Evolutionary conservation across 1,284 basidiomycete species (phyloP).

Genomic region (Melampsora medusae): DNA sequence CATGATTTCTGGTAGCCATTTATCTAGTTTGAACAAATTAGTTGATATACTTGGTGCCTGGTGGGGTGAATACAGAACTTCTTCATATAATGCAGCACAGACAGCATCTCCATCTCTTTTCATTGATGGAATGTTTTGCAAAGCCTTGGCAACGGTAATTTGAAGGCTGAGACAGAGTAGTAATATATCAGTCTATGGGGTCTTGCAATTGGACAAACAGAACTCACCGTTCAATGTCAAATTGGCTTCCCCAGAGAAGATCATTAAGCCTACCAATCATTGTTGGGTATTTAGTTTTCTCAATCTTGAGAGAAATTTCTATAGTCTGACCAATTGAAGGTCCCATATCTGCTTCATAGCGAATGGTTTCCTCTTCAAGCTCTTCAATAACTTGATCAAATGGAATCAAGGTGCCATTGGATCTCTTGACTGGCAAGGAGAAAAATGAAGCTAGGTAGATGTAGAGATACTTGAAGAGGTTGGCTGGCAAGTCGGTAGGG

Average conservation of each 20-base stretch:
- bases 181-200: constrained; percentile 8
- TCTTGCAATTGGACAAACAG: not conserved
- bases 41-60: constrained; percentile 72
- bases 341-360: constrained; percentile 76
- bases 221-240: constrained; percentile 74
- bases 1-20: constrained; percentile 74
- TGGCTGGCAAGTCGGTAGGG: constrained; percentile 51
- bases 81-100: constrained; percentile 69
- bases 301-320: constrained; percentile 78
- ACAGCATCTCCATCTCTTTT: constrained; percentile 86
- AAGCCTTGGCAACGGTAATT: constrained; percentile 81
- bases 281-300: constrained; percentile 72
- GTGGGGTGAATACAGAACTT: constrained; percentile 64
- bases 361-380: constrained; percentile 87
- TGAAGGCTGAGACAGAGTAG: constrained; percentile 63
- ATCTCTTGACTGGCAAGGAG: constrained; percentile 74
- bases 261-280: constrained; percentile 86
- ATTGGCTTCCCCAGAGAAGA: constrained; percentile 76
- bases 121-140: constrained; percentile 85
- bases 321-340: constrained; percentile 71
- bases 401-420: constrained; percentile 68
- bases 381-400: constrained; percentile 89
- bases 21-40: constrained; percentile 70
- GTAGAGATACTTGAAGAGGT: constrained; percentile 62
- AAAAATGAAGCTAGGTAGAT: constrained; percentile 86